Base-by-base conservation (phyloP, 495 filamentous ascomycete genomes). In the Clavariopsis aquatica region DNA sequence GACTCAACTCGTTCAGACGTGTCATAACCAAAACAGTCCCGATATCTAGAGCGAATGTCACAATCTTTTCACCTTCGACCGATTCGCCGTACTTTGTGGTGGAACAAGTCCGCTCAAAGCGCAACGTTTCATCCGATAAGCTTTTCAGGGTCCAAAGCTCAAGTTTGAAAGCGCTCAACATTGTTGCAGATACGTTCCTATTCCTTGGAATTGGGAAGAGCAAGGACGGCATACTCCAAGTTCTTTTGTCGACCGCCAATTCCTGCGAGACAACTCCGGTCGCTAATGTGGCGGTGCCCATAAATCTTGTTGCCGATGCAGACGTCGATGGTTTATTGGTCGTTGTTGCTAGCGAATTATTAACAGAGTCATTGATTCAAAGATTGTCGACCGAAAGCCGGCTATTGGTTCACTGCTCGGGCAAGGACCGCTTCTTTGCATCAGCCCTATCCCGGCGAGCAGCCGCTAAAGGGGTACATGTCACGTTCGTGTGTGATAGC, bases 1-100 rank as follows among this genome's bases (percentile, higher is more conserved):
- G 60, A 8, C 27, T 47, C 34, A 63, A 63, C 34, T 63, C 60
- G 0, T 19, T 17, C 23, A 24, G 38, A 15, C 59, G 49, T 17
- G n/a, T 19, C n/a, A 45, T 62, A 9, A 27, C 49, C 20, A 62
- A 22, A 22, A 43, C n/a, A 17, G 38, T 43, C 3, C 38, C 38
- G 5, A 17, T 43, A 2, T 43, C 38, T 6, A 17, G n/a, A 43
- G n/a, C 38, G 15, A 43, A 43, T 43, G 38, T 43, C 38, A 17
- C 9, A 8, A 43, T 43, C 38, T 3, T 43, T 17, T 43, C 38
- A 2, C 38, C 38, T 17, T 43, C 38, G 15, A 17, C 12, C 9
- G 38, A 43, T 43, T 19, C 23, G 20, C 24, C 2, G 23, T 15
- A 52, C 49, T 52, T 13, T 28, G 49, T 52, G 24, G 20, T 52